Evolutionary conservation across 2,329 filamentous ascomycete genomes (phyloP), one percentile per base, ranked within the genome.

Genomic region (Orbilia blumenaviensis): DNA sequence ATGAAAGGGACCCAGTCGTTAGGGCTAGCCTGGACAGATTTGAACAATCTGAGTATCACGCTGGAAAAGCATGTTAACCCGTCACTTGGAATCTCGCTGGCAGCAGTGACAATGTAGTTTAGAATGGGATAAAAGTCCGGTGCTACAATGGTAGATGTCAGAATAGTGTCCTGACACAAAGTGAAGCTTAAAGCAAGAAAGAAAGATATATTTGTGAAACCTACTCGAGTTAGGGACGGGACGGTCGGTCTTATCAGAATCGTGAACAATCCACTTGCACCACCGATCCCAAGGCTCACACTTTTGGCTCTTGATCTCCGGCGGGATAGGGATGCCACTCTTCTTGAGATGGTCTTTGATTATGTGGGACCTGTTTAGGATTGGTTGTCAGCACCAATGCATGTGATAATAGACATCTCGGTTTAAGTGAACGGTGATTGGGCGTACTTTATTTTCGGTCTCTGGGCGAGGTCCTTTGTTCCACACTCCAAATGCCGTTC

Each of bases 331-430:
- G 4, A 66, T 74, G 16, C 50, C 50, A 38, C 61, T 32, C 21
- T 74, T 74, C 54, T 74, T 74, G 9, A 74, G 27, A 56, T 74
- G 69, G 27, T 74, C 69, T 21, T 74, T 74, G 23, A 74, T 67
- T 18, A 74, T 74, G 42, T 74, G 69, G 4, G 69, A 74, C 36
- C 69, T 74, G 32, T 25, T 7, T 12, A 29, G 5, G 9, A 50
- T 44, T 18, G 14, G 32, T 18, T 27, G 61, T 74, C 21, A 74
- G 69, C 25, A 14, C n/a, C 10, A 1, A 34, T 50, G 44, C 42
- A 36, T 54, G n/a, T 10, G 27, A 54, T 14, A 27, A 21, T 54
- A 34, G n/a, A 10, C 23, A 48, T 52, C 41, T 18, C 23, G 29
- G 14, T 14, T 16, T 7, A 21, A 18, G 36, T 18, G 14, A 21